A percentile compares a stretch with the other conserved stretches of the same genome.
These are phyloP conservation scores for Apiotrichum montevideense DNA, from an alignment of 1,284 basidiomycete genomes.

Conservation along the genomic window DNA sequence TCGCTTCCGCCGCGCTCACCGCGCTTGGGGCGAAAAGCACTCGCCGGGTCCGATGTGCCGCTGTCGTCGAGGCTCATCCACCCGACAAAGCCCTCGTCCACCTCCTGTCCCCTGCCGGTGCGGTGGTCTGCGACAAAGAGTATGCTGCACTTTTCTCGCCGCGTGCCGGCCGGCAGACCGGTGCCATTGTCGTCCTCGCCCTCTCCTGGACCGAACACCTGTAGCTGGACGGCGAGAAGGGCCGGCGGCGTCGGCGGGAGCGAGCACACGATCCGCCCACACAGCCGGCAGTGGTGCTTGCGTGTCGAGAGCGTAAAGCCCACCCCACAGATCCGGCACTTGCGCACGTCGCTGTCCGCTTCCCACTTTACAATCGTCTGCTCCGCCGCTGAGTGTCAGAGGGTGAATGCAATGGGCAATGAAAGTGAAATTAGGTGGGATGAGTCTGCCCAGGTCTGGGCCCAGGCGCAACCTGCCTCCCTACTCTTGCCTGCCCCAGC, in stretches of 20 bases:
- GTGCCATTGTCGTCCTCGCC: neutral
- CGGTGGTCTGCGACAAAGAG: slow-evolving; percentile 72
- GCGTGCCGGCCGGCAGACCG: slow-evolving; percentile 48
- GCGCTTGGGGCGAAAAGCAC: neutral
- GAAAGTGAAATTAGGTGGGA: too few species aligned
- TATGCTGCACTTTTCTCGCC: slow-evolving; percentile 64
- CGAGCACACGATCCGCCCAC: slow-evolving; percentile 87
- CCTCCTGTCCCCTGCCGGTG: slow-evolving; percentile 71
- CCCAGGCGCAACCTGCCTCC: too few species aligned
- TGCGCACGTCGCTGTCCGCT: slow-evolving; percentile 65
- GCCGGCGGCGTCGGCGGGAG: slow-evolving; percentile 62
- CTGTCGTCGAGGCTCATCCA: slow-evolving; percentile 49
- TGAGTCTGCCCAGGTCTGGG: too few species aligned
- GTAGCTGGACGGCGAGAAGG: slow-evolving; percentile 47
- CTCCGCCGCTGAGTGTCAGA: slow-evolving; percentile 59
- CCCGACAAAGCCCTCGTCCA: slow-evolving; percentile 73
- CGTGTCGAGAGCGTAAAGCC: slow-evolving; percentile 84
- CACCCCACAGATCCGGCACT: slow-evolving; percentile 78
- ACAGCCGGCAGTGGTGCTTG: slow-evolving; percentile 94
- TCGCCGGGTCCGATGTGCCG: slow-evolving; percentile 30
- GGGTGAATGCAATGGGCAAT: too few species aligned
- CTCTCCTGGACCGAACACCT: slow-evolving; percentile 32
- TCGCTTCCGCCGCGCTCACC: neutral
- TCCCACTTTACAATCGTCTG: slow-evolving; percentile 95
- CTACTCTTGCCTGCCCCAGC: too few species aligned